Conservation (phyloP, 2,329 filamentous ascomycete genomes). For the Fusarium agapanthi region DNA sequence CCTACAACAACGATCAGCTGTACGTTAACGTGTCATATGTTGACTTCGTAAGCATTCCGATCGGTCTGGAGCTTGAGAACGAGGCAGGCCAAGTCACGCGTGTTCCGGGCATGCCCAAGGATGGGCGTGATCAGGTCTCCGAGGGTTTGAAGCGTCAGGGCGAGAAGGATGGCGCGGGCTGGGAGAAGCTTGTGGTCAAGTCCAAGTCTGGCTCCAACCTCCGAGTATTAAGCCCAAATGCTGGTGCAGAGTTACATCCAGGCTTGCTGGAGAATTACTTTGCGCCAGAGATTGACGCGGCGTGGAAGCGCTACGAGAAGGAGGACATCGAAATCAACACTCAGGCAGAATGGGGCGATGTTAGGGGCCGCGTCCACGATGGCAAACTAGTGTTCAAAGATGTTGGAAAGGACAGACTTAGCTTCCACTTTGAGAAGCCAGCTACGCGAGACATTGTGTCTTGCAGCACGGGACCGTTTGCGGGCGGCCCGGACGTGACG, state of each 20-base stretch:
- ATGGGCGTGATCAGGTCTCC: constrained; percentile 58
- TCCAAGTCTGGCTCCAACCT: constrained; percentile 51
- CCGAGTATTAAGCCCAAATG: constrained; percentile 64
- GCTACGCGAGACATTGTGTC: constrained; percentile 60
- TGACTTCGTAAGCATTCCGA: constrained; percentile 76
- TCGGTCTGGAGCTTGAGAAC: constrained; percentile 63
- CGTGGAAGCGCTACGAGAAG: constrained; percentile 60
- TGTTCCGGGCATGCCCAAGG: constrained; percentile 59
- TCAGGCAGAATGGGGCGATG: constrained; percentile 60
- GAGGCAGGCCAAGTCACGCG: constrained; percentile 53
- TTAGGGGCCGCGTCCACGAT: constrained; percentile 53
- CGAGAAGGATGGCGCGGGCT: constrained; percentile 56
- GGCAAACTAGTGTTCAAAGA: constrained; percentile 52
- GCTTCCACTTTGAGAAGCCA: constrained; percentile 54
- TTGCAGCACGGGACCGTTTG: constrained; percentile 66
- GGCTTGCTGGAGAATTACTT: constrained; percentile 61
- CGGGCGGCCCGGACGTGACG: constrained; percentile 46
- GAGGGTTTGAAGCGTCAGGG: constrained; percentile 56
- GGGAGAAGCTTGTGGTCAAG: constrained; percentile 61
- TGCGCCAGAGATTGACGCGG: constrained; percentile 58
- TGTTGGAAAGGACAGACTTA: constrained; percentile 47
- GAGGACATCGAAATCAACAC: constrained; percentile 61
- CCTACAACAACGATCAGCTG: constrained; percentile 67
- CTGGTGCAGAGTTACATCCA: constrained; percentile 54
- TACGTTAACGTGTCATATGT: constrained; percentile 79